Evolutionary conservation across 2,329 filamentous ascomycete genomes (phyloP), one percentile per base, ranked within the genome.

Genomic region (Alternaria consortialis): DNA sequence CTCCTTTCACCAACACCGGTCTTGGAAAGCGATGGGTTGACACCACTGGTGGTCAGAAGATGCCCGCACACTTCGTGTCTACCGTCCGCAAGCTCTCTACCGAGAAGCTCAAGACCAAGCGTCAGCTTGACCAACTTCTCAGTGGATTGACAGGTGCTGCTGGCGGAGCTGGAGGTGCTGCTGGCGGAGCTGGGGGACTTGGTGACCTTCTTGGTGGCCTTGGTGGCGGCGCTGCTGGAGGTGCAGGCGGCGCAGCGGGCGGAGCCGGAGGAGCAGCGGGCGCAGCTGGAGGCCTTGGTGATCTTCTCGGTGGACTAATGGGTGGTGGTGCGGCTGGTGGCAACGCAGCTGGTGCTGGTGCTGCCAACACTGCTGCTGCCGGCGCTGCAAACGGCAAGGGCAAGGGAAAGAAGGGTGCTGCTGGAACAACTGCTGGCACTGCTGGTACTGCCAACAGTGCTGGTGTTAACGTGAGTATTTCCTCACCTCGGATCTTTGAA

Each of bases 1-100:
- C 68, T 13, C 60, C 69, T 11, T 62, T 59, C 51, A 50, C 66
- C 8, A 23, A 52, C 5, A 13, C 42, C 20, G 61, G 62, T 48
- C 47, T 70, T 50, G 54, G 48, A 15, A 74, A 68, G 66, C 66
- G 66, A 59, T 75, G 62, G 62, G 72, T 71, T 20, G 71, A 74
- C 50, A 67, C 67, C 12, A 66, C 63, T 25, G 56, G 53, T 34
- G 60, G 62, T 27, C 51, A 60, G 17, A 70, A 65, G 44, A 60
- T 74, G 54, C 70, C 73, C 3, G 67, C 72, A 27, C 70, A 72
- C 48, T 73, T 68, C 37, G 61, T 70, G 29, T 56, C 66, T 25
- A 65, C 68, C 1, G 58, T 73, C 23, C 69, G 69, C 17, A 56
- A 65, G 42, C 63, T 73, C 4, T 64, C 65, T 4, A 37, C 53